Evolutionary conservation across 495 filamentous ascomycete species (phyloP), one percentile per base, ranked within the genome.

Genomic region (Hyaloscypha hepaticicola): DNA sequence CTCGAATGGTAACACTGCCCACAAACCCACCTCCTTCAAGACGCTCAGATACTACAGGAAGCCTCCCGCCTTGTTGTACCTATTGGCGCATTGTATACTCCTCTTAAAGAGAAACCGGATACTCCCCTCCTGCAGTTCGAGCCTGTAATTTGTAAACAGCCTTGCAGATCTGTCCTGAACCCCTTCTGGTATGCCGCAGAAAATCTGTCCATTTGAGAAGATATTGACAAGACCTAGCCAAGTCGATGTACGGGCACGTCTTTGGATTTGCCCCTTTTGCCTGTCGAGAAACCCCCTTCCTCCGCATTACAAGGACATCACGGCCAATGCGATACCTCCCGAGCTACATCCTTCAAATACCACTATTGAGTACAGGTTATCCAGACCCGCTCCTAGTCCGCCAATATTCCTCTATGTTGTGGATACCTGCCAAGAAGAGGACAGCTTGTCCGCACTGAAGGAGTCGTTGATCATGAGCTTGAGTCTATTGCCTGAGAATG

Each of bases 201-300:
- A 12, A 16, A 21, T 26, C 19, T 41, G 2, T 41, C 26, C 19
- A 24, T 52, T 60, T 25, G 56, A 26, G 22, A 6, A 14, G 21
- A 8, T 34, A 62, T 70, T 75, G 70, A 77, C 28, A 16, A 45
- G 25, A 38, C 14, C 48, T 70, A 97, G 95, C 77, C 93, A 95
- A 74, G 94, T 99, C 63, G 96, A 99, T 78, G 87, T 92, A 70
- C 90, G 96, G 64, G 95, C 93, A 66, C 86, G 92, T 57, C 85
- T 98, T 64, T 99, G 96, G 96, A 97, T 97, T 70, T 99, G 96
- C 72, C 96, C 96, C 6, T 99, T 98, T 80, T 99, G 96, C 77
- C 84, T 98, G 21, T 93, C 92, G 77, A 87, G 96, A 74, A 99
- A 99, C 74, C 87, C 88, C 55, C 87, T 99, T 33, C 96, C 96